Base-by-base conservation (phyloP, 2,329 filamentous ascomycete species). In the Verticillium zaregamsianum region DNA sequence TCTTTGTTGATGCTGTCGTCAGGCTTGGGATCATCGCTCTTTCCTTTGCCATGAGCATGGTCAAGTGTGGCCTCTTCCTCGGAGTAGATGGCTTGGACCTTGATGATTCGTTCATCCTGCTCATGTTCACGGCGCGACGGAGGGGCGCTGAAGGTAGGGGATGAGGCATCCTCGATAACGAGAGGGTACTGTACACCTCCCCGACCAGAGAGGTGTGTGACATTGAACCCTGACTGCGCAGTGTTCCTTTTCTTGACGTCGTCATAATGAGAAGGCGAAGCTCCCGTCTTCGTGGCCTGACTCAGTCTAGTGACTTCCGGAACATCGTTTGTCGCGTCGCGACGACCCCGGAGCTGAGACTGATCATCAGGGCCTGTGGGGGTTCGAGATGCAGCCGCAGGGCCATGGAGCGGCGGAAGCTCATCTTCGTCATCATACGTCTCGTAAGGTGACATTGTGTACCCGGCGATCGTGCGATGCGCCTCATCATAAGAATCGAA, bases 401-500 rank as follows among this genome's bases (percentile, higher is more conserved):
- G 40, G 5, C 54, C 54, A 6, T 56, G 55, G 14, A 57, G 57
- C 17, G 59, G 59, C 14, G 25, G 55, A 11, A 59, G 35, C n/a
- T 59, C 59, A 8, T 54, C 23, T 20, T 59, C 63, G 40, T 57
- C 40, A 28, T 64, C 60, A 1, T 55, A 59, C 3, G 58, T 54
- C 45, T 64, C 7, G 58, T 59, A 37, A 56, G 60, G 25, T 37
- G 33, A 5, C 55, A 62, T 14, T 5, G 15, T 14, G 28, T 20
- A 55, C 15, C 54, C 25, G 3, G 63, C 60, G 25, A 65, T 64
- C 25, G 62, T 60, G 23, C 60, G 60, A 33, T 65, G 62, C 28
- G 64, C 64, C 32, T 65, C 64, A 5, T 55, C 56, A 32, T 64
- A 64, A 5, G 64, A 65, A 17, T 33, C 39, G 23, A 64, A 65